phyloP scores from a whole-genome alignment of 495 filamentous ascomycete species.

The Neurospora sp. region DNA sequence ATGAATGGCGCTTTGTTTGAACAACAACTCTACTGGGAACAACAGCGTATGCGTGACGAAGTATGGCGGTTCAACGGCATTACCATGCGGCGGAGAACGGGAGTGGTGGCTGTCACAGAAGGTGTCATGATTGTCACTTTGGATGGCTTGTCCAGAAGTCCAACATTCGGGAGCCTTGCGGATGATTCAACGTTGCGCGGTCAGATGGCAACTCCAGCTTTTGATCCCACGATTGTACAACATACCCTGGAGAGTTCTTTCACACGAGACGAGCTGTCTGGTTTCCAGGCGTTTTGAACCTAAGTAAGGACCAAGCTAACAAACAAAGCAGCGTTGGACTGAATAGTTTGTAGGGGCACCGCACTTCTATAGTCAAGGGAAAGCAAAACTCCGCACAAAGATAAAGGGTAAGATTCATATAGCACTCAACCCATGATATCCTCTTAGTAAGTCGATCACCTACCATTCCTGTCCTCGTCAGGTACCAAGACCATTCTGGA shows the following conservation, averaged over 20 bases:
- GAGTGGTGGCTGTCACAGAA: background rate
- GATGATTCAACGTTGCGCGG: background rate
- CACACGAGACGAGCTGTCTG: background rate
- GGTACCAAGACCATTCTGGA: background rate
- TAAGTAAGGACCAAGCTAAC: background rate
- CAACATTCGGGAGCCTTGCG: background rate
- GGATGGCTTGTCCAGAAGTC: background rate
- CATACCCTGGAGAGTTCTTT: background rate
- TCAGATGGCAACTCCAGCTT: background rate
- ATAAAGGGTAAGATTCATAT: background rate
- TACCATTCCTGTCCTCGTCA: accelerated
- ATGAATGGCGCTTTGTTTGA: background rate
- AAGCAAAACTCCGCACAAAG: too few species aligned
- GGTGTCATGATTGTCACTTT: background rate
- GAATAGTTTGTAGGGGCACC: background rate
- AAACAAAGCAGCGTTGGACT: background rate
- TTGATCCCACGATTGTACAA: background rate
- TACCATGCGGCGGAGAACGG: background rate
- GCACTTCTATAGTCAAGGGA: background rate
- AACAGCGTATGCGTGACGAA: background rate
- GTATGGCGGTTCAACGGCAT: background rate
- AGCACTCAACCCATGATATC: background rate
- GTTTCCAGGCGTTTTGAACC: background rate
- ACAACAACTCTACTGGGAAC: background rate
- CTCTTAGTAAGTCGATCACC: background rate